Evolutionary conservation across 139 green algal species (phyloP).

Genomic region (Trebouxia sp.): DNA sequence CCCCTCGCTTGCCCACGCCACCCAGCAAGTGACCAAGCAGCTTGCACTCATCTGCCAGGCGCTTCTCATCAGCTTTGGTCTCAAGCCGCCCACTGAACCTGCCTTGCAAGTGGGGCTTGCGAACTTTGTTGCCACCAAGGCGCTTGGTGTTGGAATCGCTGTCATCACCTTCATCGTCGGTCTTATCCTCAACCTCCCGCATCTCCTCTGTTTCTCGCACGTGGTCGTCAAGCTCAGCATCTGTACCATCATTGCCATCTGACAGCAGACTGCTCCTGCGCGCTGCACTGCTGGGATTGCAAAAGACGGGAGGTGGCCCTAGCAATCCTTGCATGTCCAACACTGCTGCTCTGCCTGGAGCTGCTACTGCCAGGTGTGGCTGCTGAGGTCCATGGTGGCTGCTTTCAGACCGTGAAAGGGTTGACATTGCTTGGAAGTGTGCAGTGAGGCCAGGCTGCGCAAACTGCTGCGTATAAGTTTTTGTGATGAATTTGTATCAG

Average conservation of each 20-base stretch:
- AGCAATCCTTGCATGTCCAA: neutral
- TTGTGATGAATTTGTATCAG: no score
- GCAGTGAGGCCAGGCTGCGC: neutral
- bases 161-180: conserved; percentile 39
- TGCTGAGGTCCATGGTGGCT: conserved; percentile 15
- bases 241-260: conserved; percentile 30
- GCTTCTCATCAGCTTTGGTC: conserved; percentile 83
- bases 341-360: neutral
- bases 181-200: neutral
- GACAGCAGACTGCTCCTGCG: neutral
- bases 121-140: neutral
- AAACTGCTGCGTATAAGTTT: no score
- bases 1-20: conserved; percentile 61
- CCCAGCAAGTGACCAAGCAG: conserved; percentile 75
- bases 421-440: neutral
- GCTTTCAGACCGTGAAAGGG: conserved; percentile 5
- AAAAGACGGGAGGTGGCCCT: neutral
- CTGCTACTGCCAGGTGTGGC: neutral
- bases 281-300: neutral
- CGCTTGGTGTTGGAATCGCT: conserved; percentile 33
- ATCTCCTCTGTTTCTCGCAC: conserved; percentile 11
- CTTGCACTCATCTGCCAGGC: conserved; percentile 78
- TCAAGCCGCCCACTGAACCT: conserved; percentile 63
- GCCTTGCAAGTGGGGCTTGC: conserved; percentile 36
- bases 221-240: conserved; percentile 25